A percentile compares a stretch with the other conserved stretches of the same genome.
phyloP scores from a whole-genome alignment of 108 stramenopile species.

The Stephanodiscus triporus region DNA sequence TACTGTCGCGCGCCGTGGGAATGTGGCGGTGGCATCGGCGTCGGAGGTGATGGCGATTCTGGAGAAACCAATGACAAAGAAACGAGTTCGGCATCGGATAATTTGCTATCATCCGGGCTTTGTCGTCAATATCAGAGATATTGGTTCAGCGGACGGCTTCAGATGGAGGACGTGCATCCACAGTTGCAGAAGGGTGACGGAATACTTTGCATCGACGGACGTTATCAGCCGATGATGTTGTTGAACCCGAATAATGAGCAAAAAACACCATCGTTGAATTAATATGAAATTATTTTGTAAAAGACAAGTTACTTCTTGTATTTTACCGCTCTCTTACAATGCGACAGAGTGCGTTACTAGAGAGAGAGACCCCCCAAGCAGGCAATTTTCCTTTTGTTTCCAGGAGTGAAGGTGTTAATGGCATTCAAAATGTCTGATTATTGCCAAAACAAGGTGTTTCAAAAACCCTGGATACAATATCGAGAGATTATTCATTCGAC shows the following conservation, averaged over 20 bases:
- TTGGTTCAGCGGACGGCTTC: constrained; percentile 42
- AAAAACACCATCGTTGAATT: too few species aligned
- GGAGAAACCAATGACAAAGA: neutral
- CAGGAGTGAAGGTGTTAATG: too few species aligned
- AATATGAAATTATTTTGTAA: too few species aligned
- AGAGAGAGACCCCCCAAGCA: too few species aligned
- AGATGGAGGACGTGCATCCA: constrained; percentile 55
- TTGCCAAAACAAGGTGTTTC: too few species aligned
- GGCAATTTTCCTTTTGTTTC: too few species aligned
- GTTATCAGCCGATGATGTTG: constrained; percentile 32
- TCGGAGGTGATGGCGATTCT: neutral
- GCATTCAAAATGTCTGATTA: too few species aligned
- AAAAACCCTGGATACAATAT: too few species aligned
- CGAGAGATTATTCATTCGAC: too few species aligned
- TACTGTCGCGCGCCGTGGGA: constrained; percentile 49
- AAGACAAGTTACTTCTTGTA: too few species aligned
- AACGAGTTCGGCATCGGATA: constrained; percentile 11
- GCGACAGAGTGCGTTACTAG: too few species aligned
- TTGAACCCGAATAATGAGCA: neutral
- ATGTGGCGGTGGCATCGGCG: constrained; percentile 18
- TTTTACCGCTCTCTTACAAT: too few species aligned
- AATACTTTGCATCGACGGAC: constrained; percentile 35
- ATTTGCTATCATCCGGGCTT: constrained; percentile 30
- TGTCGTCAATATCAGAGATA: constrained; percentile 39
- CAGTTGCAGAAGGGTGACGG: constrained; percentile 39